A percentile compares a stretch with the other conserved stretches of the same genome.
Evolutionary conservation across 768 basidiomycete genomes (phyloP).

Genomic region (Panaeolus papilionaceus): DNA sequence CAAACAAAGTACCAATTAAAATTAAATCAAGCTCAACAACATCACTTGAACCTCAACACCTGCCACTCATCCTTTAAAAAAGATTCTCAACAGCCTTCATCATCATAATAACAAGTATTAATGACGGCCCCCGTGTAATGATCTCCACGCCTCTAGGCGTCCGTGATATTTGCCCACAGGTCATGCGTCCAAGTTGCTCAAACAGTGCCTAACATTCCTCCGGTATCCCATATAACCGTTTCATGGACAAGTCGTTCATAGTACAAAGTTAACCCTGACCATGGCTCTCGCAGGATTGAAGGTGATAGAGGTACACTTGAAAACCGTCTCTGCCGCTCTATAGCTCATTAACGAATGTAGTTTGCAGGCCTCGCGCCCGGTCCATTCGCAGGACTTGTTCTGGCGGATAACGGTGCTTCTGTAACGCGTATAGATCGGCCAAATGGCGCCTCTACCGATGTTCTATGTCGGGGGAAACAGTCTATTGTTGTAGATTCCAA

Average conservation of each 20-base stretch:
- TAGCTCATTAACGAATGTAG: constrained; percentile 38
- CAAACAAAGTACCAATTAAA: constrained; percentile 6
- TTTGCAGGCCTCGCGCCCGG: constrained; percentile 86
- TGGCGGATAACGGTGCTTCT: constrained; percentile 81
- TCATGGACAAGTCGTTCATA: neutral
- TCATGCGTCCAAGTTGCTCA: constrained; percentile 25
- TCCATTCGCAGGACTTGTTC: constrained; percentile 78
- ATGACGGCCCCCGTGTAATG: neutral
- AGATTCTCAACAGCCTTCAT: neutral
- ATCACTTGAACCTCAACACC: neutral
- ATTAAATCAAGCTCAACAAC: neutral
- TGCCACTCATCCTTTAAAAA: neutral
- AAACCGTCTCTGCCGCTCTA: neutral
- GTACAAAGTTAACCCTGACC: neutral
- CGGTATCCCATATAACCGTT: constrained; percentile 29
- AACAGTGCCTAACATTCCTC: constrained; percentile 28
- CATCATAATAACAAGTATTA: neutral
- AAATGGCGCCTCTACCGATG: constrained; percentile 48
- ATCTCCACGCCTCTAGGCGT: neutral
- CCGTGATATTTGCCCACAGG: constrained; percentile 26
- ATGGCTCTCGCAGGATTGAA: constrained; percentile 60
- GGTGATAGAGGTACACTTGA: constrained; percentile 50
- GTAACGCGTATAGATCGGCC: constrained; percentile 79
- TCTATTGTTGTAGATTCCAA: constrained; percentile 79
- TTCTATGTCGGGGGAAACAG: constrained; percentile 75